Conservation (phyloP, 257 asterid species). For the Osmanthus fragrans region DNA sequence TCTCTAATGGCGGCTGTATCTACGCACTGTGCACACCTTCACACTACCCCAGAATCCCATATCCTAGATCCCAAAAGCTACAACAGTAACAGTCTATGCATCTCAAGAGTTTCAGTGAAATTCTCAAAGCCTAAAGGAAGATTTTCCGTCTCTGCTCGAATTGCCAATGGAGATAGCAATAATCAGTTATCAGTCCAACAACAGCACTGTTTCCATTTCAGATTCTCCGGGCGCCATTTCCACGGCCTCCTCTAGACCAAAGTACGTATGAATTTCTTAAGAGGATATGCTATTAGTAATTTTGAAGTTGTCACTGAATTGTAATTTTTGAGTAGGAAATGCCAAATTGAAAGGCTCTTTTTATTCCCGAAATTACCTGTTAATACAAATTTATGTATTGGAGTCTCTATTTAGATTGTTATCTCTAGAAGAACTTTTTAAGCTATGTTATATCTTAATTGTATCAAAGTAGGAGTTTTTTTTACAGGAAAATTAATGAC, state of each 20-base stretch:
- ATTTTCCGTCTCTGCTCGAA: constrained; percentile 44
- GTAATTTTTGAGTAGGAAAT: neutral
- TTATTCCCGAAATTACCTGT: neutral
- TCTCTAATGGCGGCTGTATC: constrained; percentile 54
- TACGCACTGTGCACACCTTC: constrained; percentile 26
- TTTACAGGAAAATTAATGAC: no score
- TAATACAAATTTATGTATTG: neutral
- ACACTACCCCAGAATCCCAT: constrained; percentile 16
- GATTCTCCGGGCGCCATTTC: constrained; percentile 31
- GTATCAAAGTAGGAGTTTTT: no score
- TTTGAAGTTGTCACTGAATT: neutral
- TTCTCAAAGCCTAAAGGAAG: constrained; percentile 25
- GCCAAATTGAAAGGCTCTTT: neutral
- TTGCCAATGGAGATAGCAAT: constrained; percentile 33
- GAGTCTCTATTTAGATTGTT: neutral
- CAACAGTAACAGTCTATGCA: neutral
- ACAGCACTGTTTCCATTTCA: constrained; percentile 34
- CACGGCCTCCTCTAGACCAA: constrained; percentile 30
- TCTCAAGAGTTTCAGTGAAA: constrained; percentile 17
- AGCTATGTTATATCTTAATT: no score
- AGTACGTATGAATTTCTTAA: constrained; percentile 21
- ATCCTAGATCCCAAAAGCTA: constrained; percentile 19
- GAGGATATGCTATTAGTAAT: neutral
- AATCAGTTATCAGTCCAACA: constrained; percentile 34
- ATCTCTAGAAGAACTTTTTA: neutral